Conservation (phyloP, 345 rosid genomes). For the Hibiscus mutabilis region DNA sequence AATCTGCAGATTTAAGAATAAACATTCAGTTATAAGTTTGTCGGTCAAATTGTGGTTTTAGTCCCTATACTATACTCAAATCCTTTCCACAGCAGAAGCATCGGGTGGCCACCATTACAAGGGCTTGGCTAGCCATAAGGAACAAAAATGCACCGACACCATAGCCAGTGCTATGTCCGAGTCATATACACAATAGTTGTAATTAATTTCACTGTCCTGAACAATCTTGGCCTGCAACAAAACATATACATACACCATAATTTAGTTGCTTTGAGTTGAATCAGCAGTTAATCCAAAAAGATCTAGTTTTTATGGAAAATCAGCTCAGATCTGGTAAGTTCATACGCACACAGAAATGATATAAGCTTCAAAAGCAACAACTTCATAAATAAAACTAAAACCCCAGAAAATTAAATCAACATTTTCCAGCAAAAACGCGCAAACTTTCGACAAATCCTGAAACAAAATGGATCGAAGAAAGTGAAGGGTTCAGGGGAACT, state of each 20-base stretch:
- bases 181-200: constrained; percentile 64
- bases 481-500: constrained; percentile 21
- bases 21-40: too few species aligned
- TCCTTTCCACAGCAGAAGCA: constrained; percentile 90
- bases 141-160: constrained; percentile 82
- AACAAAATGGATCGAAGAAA: neutral
- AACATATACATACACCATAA: neutral
- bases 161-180: constrained; percentile 81
- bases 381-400: neutral
- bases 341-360: neutral
- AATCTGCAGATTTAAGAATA: neutral
- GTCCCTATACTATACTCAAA: neutral
- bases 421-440: neutral
- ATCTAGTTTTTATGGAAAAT: constrained; percentile 10
- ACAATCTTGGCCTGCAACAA: constrained; percentile 47
- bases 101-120: constrained; percentile 75
- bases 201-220: constrained; percentile 39
- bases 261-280: neutral
- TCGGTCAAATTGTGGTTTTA: neutral
- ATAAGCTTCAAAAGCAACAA: neutral
- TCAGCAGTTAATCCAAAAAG: neutral
- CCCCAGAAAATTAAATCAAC: neutral
- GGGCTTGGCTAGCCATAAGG: constrained; percentile 59
- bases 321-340: constrained; percentile 2
- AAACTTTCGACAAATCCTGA: constrained; percentile 15